phyloP scores from a whole-genome alignment of 345 rosid genomes.

The Draba incana region DNA sequence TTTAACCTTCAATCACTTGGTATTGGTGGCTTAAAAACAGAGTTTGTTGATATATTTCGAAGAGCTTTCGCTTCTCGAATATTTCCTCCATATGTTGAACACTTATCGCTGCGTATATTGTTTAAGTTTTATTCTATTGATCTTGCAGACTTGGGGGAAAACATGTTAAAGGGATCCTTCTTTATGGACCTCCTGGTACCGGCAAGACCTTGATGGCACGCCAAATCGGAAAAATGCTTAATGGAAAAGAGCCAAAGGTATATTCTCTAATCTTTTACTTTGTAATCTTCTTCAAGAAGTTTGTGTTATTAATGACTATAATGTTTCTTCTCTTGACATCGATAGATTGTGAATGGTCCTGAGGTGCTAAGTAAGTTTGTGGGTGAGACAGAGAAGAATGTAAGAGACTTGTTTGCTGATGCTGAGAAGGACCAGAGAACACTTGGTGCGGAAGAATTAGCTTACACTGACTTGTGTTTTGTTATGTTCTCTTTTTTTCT shows the following conservation, averaged over 20 bases:
- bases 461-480: constrained; percentile 20
- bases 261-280: constrained; percentile 19
- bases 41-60: too few relatives aligned
- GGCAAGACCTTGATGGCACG: constrained; percentile 98
- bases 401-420: constrained; percentile 88
- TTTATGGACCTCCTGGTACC: constrained; percentile 94
- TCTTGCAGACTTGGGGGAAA: constrained; percentile 71
- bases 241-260: constrained; percentile 93
- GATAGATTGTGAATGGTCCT: constrained; percentile 89
- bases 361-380: constrained; percentile 93
- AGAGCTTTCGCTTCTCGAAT: too few relatives aligned
- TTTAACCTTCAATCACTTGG: constrained; percentile 74
- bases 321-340: constrained; percentile 29
- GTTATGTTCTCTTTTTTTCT: constrained; percentile 7
- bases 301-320: neutral
- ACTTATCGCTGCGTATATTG: neutral
- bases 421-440: constrained; percentile 87
- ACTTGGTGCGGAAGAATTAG: constrained; percentile 63
- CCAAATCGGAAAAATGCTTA: constrained; percentile 92
- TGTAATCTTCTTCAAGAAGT: neutral
- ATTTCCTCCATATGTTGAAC: too few relatives aligned
- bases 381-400: constrained; percentile 93
- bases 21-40: too few relatives aligned
- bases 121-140: constrained; percentile 27
- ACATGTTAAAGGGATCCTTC: constrained; percentile 92